Percentiles rank a stretch among this genome's conserved stretches.
Conservation (phyloP, 1,139 yeast species). For the Scheffersomyces insectosa region DNA sequence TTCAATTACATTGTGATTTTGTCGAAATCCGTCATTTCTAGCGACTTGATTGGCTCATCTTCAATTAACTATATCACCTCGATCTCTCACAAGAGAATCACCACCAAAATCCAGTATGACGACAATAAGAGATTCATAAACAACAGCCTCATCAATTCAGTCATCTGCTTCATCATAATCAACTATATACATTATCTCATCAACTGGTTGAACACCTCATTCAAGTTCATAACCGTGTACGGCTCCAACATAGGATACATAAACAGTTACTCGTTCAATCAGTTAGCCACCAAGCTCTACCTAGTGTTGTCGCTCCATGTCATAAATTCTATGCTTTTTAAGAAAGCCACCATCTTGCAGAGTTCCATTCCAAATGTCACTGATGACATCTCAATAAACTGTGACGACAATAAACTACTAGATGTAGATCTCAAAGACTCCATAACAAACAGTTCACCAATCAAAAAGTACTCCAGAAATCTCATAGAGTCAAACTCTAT, state of each 20-base stretch:
- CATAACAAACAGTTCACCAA: conserved; percentile 3
- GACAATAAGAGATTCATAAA: conserved; percentile 16
- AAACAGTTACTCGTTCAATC: conserved; percentile 15
- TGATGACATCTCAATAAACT: conserved; percentile 14
- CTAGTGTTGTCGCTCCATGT: conserved; percentile 44
- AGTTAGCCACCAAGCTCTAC: conserved; percentile 30
- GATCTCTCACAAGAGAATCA: conserved; percentile 10
- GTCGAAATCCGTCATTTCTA: conserved; percentile 52
- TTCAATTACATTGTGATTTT: conserved; percentile 43
- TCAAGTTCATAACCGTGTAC: conserved; percentile 11
- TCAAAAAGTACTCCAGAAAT: conserved; percentile 17
- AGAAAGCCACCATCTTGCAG: conserved; percentile 14
- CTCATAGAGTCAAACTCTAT: conserved; percentile 29
- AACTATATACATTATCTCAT: conserved; percentile 29
- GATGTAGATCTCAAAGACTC: conserved; percentile 12
- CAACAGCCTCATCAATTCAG: conserved; percentile 25
- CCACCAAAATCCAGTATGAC: conserved; percentile 16
- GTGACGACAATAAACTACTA: conserved; percentile 14
- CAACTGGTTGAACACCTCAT: conserved; percentile 14
- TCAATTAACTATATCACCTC: conserved; percentile 21
- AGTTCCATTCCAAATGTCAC: conserved; percentile 10
- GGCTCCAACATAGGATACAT: conserved; percentile 11
- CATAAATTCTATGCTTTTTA: conserved; percentile 35
- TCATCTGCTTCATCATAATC: conserved; percentile 31
- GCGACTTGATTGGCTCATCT: conserved; percentile 47